phyloP scores from a whole-genome alignment of 2,329 filamentous ascomycete genomes.

The Coniella lustricola region DNA sequence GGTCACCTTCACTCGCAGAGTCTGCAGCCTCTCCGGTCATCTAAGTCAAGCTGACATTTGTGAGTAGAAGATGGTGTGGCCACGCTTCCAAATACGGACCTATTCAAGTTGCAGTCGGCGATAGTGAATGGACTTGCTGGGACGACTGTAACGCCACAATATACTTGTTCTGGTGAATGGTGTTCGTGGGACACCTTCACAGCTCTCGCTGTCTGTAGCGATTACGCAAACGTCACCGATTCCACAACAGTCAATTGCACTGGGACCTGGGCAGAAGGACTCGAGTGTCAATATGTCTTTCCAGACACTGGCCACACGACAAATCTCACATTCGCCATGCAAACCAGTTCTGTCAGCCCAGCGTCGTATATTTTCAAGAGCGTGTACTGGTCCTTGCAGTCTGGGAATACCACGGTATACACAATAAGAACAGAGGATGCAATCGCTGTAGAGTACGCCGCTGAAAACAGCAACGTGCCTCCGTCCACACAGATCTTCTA shows the following conservation, averaged over 20 bases:
- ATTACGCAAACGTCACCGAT: conserved; percentile 14
- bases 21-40: no score
- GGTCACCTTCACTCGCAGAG: no score
- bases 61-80: no score
- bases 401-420: no score
- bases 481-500: not conserved
- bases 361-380: not conserved
- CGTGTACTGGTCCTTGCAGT: not conserved
- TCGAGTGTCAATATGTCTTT: conserved; percentile 9
- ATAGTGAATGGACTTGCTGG: conserved; percentile 16
- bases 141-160: conserved; percentile 5
- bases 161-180: conserved; percentile 13
- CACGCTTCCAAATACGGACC: conserved; percentile 11
- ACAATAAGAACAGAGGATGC: no score
- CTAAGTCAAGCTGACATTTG: no score
- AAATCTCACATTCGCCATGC: not conserved
- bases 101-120: conserved; percentile 15
- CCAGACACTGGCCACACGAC: no score
- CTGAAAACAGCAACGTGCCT: not conserved
- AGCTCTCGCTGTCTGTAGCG: conserved; percentile 17
- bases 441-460: not conserved
- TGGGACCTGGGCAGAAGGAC: not conserved
- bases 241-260: conserved; percentile 1
- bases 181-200: conserved; percentile 17
- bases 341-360: not conserved